Conservation (phyloP, 2,329 filamentous ascomycete genomes). For the Didymella arachidicola region DNA sequence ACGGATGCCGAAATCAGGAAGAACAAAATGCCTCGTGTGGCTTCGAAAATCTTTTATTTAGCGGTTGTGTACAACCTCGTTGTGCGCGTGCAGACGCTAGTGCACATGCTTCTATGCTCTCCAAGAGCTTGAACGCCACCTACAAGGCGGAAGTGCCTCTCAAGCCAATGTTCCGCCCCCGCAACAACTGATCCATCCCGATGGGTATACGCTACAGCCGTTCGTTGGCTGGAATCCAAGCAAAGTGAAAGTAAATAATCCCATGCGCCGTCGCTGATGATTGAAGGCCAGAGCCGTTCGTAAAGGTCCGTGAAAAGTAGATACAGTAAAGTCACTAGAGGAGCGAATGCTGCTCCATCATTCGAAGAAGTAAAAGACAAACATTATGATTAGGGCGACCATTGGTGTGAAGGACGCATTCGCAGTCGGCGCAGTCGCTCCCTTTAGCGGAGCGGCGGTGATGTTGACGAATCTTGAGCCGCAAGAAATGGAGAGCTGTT, state of each 20-base stretch:
- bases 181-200: constrained; percentile 16
- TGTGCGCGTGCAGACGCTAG: not conserved
- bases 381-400: constrained; percentile 46
- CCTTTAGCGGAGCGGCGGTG: constrained; percentile 55
- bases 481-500: constrained; percentile 72
- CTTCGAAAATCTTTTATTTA: constrained; percentile 3
- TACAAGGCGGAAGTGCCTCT: constrained; percentile 4
- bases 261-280: constrained; percentile 50
- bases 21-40: not conserved
- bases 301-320: constrained; percentile 24
- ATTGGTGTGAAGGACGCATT: constrained; percentile 38
- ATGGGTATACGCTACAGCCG: constrained; percentile 32
- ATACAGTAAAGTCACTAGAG: constrained; percentile 31
- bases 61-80: not conserved
- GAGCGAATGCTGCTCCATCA: constrained; percentile 26
- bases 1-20: constrained; percentile 14
- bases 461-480: constrained; percentile 63
- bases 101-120: constrained; percentile 3
- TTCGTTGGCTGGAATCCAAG: constrained; percentile 12
- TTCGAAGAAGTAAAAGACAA: constrained; percentile 45
- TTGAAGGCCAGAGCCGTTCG: constrained; percentile 33
- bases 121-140: constrained; percentile 5
- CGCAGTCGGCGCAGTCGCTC: constrained; percentile 34
- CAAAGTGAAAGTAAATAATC: constrained; percentile 27
- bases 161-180: constrained; percentile 20